Evolutionary conservation across 345 rosid genomes (phyloP).

Genomic region (Draba incana): DNA sequence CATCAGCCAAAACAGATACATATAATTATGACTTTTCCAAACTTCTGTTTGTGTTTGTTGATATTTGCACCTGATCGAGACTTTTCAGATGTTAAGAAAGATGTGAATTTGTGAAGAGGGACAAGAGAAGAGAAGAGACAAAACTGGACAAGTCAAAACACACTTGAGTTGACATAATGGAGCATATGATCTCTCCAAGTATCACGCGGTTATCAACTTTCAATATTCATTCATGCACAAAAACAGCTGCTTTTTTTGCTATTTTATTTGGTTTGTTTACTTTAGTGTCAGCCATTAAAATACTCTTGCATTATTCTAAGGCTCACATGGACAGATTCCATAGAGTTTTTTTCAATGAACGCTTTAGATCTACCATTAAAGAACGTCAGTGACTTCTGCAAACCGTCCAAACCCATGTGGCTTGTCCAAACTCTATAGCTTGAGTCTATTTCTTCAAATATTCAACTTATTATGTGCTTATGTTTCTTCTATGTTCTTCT

Average conservation of each 20-base stretch:
- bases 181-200: conserved; percentile 45
- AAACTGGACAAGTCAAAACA: conserved; percentile 33
- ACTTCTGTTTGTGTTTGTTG: conserved; percentile 5
- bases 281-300: conserved; percentile 34
- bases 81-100: conserved; percentile 26
- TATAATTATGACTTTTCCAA: neutral
- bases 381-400: conserved; percentile 45
- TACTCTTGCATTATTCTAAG: conserved; percentile 39
- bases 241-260: conserved; percentile 38
- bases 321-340: conserved; percentile 45
- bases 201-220: conserved; percentile 42
- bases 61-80: conserved; percentile 16
- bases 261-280: conserved; percentile 29
- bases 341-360: conserved; percentile 24
- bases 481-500: conserved; percentile 41
- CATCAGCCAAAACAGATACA: neutral
- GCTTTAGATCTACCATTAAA: conserved; percentile 45
- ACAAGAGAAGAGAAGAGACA: conserved; percentile 38
- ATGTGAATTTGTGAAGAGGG: conserved; percentile 28
- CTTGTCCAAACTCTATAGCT: conserved; percentile 36
- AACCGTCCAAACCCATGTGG: conserved; percentile 48
- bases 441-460: conserved; percentile 32
- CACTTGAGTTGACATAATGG: conserved; percentile 41
- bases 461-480: conserved; percentile 30
- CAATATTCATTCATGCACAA: conserved; percentile 36